Percentiles rank a stretch among this genome's conserved stretches.
Evolutionary conservation across 768 basidiomycete genomes (phyloP).

Genomic region (Phanerochaete carnosa): DNA sequence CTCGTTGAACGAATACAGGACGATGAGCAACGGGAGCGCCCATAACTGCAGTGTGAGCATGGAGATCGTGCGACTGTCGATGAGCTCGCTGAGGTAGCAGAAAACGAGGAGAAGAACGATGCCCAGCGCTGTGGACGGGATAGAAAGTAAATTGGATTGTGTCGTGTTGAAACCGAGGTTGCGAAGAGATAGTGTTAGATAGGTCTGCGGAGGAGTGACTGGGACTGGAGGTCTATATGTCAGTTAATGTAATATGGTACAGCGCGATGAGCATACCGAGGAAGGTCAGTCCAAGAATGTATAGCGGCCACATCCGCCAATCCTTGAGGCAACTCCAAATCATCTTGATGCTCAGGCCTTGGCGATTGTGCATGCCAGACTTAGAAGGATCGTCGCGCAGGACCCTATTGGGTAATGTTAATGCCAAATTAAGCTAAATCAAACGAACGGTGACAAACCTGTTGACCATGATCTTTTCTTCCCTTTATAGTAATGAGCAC

Average conservation of each 20-base stretch:
- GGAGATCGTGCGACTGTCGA: slow-evolving; percentile 48
- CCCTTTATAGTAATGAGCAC: slow-evolving; percentile 33
- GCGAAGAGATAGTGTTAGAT: slow-evolving; percentile 61
- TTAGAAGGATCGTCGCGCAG: slow-evolving; percentile 66
- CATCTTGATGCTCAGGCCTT: slow-evolving; percentile 50
- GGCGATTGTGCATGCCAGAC: slow-evolving; percentile 69
- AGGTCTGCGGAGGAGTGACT: slow-evolving; percentile 54
- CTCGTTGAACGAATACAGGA: slow-evolving; percentile 47
- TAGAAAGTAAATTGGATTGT: slow-evolving; percentile 56
- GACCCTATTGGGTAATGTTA: slow-evolving; percentile 38
- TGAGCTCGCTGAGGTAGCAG: slow-evolving; percentile 44
- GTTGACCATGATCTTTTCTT: slow-evolving; percentile 65
- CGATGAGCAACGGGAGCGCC: slow-evolving; percentile 59
- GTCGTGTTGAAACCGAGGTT: slow-evolving; percentile 63
- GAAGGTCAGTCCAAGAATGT: slow-evolving; percentile 51
- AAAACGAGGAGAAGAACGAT: slow-evolving; percentile 39
- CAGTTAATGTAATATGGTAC: background rate
- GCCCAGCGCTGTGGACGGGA: slow-evolving; percentile 54
- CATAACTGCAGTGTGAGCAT: slow-evolving; percentile 55
- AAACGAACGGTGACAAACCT: background rate
- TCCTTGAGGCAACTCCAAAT: slow-evolving; percentile 54
- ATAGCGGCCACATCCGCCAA: slow-evolving; percentile 67
- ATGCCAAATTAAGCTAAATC: background rate
- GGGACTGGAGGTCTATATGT: slow-evolving; percentile 39
- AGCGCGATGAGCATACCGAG: slow-evolving; percentile 37